Evolutionary conservation across 441 rosid genomes (phyloP), one percentile per base, ranked within the genome.

Genomic region (Gossypium trilobum): DNA sequence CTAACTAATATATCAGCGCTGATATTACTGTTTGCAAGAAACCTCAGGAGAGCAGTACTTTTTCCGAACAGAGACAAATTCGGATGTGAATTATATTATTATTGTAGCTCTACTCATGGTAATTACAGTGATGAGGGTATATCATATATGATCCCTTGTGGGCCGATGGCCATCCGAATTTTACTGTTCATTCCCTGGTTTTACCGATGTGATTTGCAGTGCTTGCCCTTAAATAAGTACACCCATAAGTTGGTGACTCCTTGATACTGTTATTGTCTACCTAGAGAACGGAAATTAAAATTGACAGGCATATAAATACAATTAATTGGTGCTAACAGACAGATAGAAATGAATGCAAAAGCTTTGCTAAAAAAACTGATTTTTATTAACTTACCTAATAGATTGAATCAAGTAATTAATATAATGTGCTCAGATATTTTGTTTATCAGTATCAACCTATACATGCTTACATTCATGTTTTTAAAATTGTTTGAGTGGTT

Each of bases 171-270:
- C 74, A 11, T 42, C 56, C 25, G 19, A 33, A 57, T 31, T 11
- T 60, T 25, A 14, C 27, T 25, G 52, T 27, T 62, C 65, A 33
- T n/a, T 70, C 25, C 36, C 62, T 23, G 27, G 25, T 19, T 29
- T 55, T 63, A 52, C 73, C 23, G 3, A 14, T 17, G 55, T 44
- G 29, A 9, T 36, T 73, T 14, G 52, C 65, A 9, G 69, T 14
- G 52, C 65, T 11, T 10, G 52, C 71, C 23, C 48, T 65, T n/a
- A 13, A 31, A 59, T 23, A 64, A 55, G 66, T 23, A 52, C 31
- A 67, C 73, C 74, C 33, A 51, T 61, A 74, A 55, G 64, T 39
- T 48, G 73, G 56, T 65, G 54, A 73, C 9, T 65, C 73, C 60
- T 67, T 50, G 46, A 0, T 25, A 19, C 33, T 9, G 46, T 36